Percentiles rank a stretch among this genome's conserved stretches.
Conservation (phyloP, 805 yeast genomes). For the Suhomyces faveliae region DNA sequence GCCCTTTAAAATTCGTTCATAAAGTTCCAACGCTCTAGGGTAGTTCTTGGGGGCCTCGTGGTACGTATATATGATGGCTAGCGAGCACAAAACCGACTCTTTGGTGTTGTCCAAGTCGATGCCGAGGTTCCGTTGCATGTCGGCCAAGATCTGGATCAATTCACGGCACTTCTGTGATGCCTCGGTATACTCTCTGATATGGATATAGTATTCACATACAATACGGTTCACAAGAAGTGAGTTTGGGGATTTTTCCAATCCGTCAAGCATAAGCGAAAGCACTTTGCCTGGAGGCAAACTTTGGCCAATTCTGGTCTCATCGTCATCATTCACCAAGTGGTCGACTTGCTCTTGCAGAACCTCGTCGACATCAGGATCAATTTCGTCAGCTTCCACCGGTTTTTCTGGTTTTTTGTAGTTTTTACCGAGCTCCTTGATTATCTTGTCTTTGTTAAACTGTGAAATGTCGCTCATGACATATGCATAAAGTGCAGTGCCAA, state of each 20-base stretch:
- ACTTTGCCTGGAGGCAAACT: conserved; percentile 50
- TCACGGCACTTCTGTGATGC: conserved; percentile 60
- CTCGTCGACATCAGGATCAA: conserved; percentile 13
- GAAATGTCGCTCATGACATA: conserved; percentile 68
- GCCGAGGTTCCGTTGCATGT: conserved; percentile 45
- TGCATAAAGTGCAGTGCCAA: conserved; percentile 62
- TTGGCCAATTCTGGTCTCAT: not conserved
- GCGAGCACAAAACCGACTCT: conserved; percentile 57
- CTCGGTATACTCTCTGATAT: conserved; percentile 58
- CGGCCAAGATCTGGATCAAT: conserved; percentile 57
- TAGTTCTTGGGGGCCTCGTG: conserved; percentile 90
- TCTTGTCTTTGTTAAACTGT: conserved; percentile 43
- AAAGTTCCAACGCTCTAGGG: conserved; percentile 67
- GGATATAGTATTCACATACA: conserved; percentile 56
- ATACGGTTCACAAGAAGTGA: conserved; percentile 67
- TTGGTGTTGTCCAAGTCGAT: conserved; percentile 50
- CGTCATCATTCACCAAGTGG: conserved; percentile 9
- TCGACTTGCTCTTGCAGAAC: conserved; percentile 1
- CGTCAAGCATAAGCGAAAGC: conserved; percentile 49
- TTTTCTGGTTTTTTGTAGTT: conserved; percentile 12
- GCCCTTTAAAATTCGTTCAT: conserved; percentile 53
- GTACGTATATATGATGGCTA: conserved; percentile 78
- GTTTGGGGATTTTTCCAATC: conserved; percentile 37
- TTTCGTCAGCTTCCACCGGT: conserved; percentile 16
- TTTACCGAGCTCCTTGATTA: conserved; percentile 12